Evolutionary conservation across 768 basidiomycete genomes (phyloP).

Genomic region (Suillus bovinus): DNA sequence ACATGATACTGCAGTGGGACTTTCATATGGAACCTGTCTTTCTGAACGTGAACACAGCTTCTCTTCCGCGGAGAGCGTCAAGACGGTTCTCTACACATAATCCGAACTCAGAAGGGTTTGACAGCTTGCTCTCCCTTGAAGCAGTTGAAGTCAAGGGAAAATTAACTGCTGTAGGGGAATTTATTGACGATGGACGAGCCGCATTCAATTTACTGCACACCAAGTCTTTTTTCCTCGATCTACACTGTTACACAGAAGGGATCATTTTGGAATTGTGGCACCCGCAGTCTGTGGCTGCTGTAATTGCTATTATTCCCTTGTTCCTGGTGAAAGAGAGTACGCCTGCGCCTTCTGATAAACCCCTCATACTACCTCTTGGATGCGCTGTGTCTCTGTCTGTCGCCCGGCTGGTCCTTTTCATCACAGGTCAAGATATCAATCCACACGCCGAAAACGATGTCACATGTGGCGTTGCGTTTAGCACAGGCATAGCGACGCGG

Average conservation of each 20-base stretch:
- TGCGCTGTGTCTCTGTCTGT: conserved; percentile 57
- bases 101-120: conserved; percentile 33
- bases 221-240: conserved; percentile 44
- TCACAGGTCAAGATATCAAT: conserved; percentile 82
- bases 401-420: conserved; percentile 60
- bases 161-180: conserved; percentile 49
- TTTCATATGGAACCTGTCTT: conserved; percentile 53
- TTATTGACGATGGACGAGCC: conserved; percentile 46
- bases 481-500: conserved; percentile 52
- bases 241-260: conserved; percentile 54
- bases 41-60: conserved; percentile 41
- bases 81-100: conserved; percentile 38
- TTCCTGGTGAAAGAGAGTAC: conserved; percentile 26
- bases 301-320: conserved; percentile 51
- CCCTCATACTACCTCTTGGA: conserved; percentile 52
- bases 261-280: conserved; percentile 72
- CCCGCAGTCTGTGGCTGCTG: conserved; percentile 50
- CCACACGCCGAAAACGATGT: conserved; percentile 64
- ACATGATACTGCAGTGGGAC: conserved; percentile 43
- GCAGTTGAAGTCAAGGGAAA: conserved; percentile 47
- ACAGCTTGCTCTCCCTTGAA: conserved; percentile 61
- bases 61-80: conserved; percentile 29
- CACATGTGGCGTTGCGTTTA: conserved; percentile 67
- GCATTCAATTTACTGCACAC: conserved; percentile 42
- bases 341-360: conserved; percentile 18